A percentile compares a stretch with the other conserved stretches of the same genome.
Evolutionary conservation across 805 yeast genomes (phyloP).

Genomic region (Jamesozyma lodderae): DNA sequence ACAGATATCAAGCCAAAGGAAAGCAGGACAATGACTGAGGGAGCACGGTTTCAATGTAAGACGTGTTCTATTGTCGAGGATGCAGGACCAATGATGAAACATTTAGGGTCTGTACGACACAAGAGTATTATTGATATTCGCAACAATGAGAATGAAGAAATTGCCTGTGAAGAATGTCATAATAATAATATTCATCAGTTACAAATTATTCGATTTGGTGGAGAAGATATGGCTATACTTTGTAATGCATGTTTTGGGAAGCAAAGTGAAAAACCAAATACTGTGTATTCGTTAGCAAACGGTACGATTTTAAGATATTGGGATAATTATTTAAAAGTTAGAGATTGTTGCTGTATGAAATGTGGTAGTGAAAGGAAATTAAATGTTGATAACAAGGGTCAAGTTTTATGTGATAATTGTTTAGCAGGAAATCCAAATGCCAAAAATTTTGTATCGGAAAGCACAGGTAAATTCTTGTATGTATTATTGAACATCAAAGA

Average conservation of each 20-base stretch:
- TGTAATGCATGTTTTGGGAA: conserved; percentile 40
- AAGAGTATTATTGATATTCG: conserved; percentile 33
- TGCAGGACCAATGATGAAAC: conserved; percentile 40
- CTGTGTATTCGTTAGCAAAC: conserved; percentile 43
- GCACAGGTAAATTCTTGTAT: conserved; percentile 39
- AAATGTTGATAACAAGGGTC: conserved; percentile 26
- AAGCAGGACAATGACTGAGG: no score
- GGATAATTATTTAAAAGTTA: conserved; percentile 38
- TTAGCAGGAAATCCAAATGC: conserved; percentile 18
- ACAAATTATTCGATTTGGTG: conserved; percentile 43
- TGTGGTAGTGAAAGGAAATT: conserved; percentile 39
- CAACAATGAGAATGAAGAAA: conserved; percentile 32
- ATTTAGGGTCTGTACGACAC: conserved; percentile 45
- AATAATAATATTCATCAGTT: conserved; percentile 47
- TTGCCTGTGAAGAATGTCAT: conserved; percentile 49
- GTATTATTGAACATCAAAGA: conserved; percentile 43
- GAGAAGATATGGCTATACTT: conserved; percentile 43
- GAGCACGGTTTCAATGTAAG: conserved; percentile 32
- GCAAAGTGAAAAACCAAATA: conserved; percentile 32
- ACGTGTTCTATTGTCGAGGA: conserved; percentile 36
- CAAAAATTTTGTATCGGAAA: conserved; percentile 34
- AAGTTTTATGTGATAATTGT: conserved; percentile 40
- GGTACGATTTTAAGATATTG: conserved; percentile 47
- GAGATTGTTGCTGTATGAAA: conserved; percentile 41
- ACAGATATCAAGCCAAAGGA: no score